Percentiles rank a stretch among this genome's conserved stretches.
phyloP scores from a whole-genome alignment of 768 basidiomycete genomes.

The Rhizopogon roseolus region DNA sequence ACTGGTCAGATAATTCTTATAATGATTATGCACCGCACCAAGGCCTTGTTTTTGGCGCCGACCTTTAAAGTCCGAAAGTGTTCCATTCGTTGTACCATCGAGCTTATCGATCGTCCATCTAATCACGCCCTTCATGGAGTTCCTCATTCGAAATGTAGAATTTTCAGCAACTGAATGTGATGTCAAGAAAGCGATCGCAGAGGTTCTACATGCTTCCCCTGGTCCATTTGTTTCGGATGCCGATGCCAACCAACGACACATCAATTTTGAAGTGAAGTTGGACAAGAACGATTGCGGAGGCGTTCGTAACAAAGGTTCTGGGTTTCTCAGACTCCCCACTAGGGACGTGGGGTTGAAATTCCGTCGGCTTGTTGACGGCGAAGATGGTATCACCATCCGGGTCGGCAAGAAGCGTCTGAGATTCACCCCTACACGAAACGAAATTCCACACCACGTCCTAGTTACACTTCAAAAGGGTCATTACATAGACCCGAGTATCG shows the following conservation, averaged over 20 bases:
- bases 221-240: constrained; percentile 20
- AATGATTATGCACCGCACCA: too few species aligned
- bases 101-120: not conserved
- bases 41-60: too few species aligned
- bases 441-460: constrained; percentile 11
- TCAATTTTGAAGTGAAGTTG: constrained; percentile 64
- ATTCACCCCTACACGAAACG: constrained; percentile 12
- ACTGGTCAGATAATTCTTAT: too few species aligned
- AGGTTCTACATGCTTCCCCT: constrained; percentile 44
- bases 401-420: constrained; percentile 37
- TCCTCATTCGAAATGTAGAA: constrained; percentile 28
- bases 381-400: constrained; percentile 33
- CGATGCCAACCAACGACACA: constrained; percentile 13
- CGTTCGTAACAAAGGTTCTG: constrained; percentile 53
- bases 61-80: too few species aligned
- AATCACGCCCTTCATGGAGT: constrained; percentile 28
- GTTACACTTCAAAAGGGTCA: constrained; percentile 48
- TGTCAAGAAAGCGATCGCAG: constrained; percentile 51
- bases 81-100: too few species aligned
- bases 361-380: constrained; percentile 32
- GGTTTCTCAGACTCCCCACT: constrained; percentile 27
- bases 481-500: constrained; percentile 50
- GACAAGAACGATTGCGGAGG: constrained; percentile 45
- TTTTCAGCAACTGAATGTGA: constrained; percentile 46
- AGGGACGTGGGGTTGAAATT: constrained; percentile 39